phyloP scores from a whole-genome alignment of 306 rosid species.

The Gastrolobium bilobum region DNA sequence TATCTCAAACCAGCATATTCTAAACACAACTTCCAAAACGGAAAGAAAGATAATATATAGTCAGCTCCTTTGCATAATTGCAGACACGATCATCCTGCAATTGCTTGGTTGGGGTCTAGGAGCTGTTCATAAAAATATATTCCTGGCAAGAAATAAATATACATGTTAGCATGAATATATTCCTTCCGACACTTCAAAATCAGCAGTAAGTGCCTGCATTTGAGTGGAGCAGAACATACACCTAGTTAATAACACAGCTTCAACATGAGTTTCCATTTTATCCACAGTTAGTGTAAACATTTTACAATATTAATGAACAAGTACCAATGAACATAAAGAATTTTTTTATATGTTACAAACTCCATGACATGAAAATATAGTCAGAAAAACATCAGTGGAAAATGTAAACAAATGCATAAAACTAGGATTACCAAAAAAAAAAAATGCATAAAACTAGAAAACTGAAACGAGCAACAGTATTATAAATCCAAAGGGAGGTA shows the following conservation, averaged over 20 bases:
- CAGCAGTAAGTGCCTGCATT: slow-evolving; percentile 71
- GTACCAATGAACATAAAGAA: not conserved
- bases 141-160: slow-evolving; percentile 54
- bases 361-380: not conserved
- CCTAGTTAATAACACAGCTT: not conserved
- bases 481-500: not conserved
- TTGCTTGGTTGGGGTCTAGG: slow-evolving; percentile 55
- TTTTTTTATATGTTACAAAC: not conserved
- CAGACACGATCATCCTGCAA: slow-evolving; percentile 46
- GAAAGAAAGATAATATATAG: not conserved
- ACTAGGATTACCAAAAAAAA: no score
- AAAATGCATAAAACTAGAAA: not conserved
- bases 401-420: not conserved
- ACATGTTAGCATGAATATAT: slow-evolving; percentile 59
- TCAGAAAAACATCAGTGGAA: not conserved
- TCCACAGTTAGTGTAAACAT: not conserved
- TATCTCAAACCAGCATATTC: slow-evolving; percentile 19
- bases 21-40: not conserved
- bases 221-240: slow-evolving; percentile 31
- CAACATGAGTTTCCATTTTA: slow-evolving; percentile 10
- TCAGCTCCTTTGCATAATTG: slow-evolving; percentile 60
- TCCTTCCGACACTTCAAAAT: slow-evolving; percentile 87
- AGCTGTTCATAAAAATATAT: slow-evolving; percentile 52
- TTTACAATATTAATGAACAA: slow-evolving; percentile 3
- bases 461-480: slow-evolving; percentile 14